Evolutionary conservation across 495 filamentous ascomycete genomes (phyloP), one percentile per base, ranked within the genome.

Genomic region (Podospora sp.): DNA sequence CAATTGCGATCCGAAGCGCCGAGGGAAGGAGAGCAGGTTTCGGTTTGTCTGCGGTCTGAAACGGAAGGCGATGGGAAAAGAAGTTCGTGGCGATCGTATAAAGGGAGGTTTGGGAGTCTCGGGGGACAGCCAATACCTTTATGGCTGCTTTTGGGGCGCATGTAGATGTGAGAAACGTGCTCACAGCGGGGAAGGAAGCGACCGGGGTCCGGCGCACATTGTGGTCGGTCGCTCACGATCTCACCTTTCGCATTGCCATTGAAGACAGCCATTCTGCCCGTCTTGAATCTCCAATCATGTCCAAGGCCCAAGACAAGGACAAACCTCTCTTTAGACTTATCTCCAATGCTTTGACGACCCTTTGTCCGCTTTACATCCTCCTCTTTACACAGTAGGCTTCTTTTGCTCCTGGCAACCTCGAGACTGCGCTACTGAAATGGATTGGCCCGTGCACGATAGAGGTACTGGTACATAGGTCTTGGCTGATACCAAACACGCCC

Each of bases 91-190:
- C 36, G 24, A 49, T 55, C 49, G 61, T 21, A 58, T 57, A 27
- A 56, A 58, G 8, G 52, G 2, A 36, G 29, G 24, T 22, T 55
- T 9, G 51, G 2, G 33, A 20, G 51, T 46, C 14, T 4, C 2
- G 53, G 33, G 20, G n/a, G 24, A n/a, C 25, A 50, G 22, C n/a
- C 36, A 18, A 24, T 18, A 29, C 40, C 26, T 25, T 53, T 63
- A 33, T 63, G 62, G 62, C 29, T 52, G 24, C 46, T 53, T n/a
- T 20, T 40, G 18, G 14, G 65, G 57, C 24, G 12, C 33, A 24
- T 20, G n/a, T 14, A 9, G 9, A 35, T n/a, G n/a, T 61, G 24
- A 64, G 70, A 72, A 72, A 72, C 70, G 62, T 72, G 70, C 70
- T 72, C 70, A 71, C 26, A n/a, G n/a, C 52, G 51, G 50, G 63